Conservation (phyloP, 1,284 basidiomycete genomes). For the Sanghuangporus baumii region DNA sequence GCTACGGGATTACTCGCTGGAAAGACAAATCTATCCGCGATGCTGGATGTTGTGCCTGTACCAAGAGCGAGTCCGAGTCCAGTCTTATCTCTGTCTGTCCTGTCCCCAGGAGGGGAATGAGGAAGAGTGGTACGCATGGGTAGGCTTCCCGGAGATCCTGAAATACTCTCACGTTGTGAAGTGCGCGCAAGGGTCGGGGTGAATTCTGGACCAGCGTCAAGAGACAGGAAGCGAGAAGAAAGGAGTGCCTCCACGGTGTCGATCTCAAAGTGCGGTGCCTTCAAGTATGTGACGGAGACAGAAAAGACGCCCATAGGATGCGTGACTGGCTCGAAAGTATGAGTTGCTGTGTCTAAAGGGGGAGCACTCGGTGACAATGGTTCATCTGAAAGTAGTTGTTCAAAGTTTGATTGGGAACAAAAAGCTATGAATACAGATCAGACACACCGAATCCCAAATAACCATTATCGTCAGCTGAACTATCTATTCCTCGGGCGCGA, state of each 20-base stretch:
- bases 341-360: slow-evolving; percentile 44
- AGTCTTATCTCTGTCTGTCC: background rate
- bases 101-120: slow-evolving; percentile 34
- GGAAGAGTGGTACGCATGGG: slow-evolving; percentile 37
- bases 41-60: slow-evolving; percentile 23
- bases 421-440: slow-evolving; percentile 2
- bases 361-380: slow-evolving; percentile 35
- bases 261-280: slow-evolving; percentile 59
- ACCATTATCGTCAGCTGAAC: slow-evolving; percentile 24
- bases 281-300: slow-evolving; percentile 58
- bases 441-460: slow-evolving; percentile 36
- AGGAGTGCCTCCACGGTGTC: slow-evolving; percentile 70
- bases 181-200: slow-evolving; percentile 48
- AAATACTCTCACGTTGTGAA: slow-evolving; percentile 43
- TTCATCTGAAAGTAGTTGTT: slow-evolving; percentile 29
- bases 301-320: slow-evolving; percentile 62
- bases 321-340: slow-evolving; percentile 56
- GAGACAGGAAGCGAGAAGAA: slow-evolving; percentile 63
- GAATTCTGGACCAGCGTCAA: slow-evolving; percentile 52
- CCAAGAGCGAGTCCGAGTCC: slow-evolving; percentile 2
- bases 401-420: slow-evolving; percentile 19
- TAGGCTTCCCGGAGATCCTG: slow-evolving; percentile 40
- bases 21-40: slow-evolving; percentile 54
- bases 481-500: slow-evolving; percentile 27
- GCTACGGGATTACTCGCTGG: slow-evolving; percentile 24